Conservation (phyloP, 768 basidiomycete genomes). For the Hygrophoropsis aurantiaca region DNA sequence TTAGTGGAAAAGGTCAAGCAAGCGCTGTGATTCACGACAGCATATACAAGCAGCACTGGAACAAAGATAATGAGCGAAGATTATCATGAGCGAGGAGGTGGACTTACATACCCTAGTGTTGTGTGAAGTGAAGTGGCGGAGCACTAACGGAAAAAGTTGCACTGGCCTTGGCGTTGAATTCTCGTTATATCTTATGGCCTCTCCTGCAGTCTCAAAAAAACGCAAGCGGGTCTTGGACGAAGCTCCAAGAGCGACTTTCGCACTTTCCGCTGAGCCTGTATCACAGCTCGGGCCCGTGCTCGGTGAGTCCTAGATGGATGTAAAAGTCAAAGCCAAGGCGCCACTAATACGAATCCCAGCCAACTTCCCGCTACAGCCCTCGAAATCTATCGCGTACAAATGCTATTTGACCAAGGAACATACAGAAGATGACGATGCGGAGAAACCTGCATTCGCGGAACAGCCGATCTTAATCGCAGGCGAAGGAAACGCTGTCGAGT, state of each 20-base stretch:
- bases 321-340: slow-evolving; percentile 13
- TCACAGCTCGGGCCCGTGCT: slow-evolving; percentile 50
- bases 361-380: slow-evolving; percentile 66
- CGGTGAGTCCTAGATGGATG: slow-evolving; percentile 41
- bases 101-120: slow-evolving; percentile 21
- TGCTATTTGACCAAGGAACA: slow-evolving; percentile 54
- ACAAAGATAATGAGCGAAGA: slow-evolving; percentile 1
- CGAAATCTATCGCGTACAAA: slow-evolving; percentile 57
- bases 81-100: slow-evolving; percentile 1
- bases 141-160: too few species aligned
- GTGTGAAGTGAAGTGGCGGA: slow-evolving; percentile 20
- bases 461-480: slow-evolving; percentile 59
- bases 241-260: slow-evolving; percentile 34
- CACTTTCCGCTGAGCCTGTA: slow-evolving; percentile 33
- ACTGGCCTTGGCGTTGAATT: too few species aligned
- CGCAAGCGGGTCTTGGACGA: slow-evolving; percentile 46
- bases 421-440: slow-evolving; percentile 20
- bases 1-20: slow-evolving; percentile 13
- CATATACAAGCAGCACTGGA: not conserved
- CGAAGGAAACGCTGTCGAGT: slow-evolving; percentile 84
- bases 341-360: slow-evolving; percentile 35
- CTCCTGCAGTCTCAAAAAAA: slow-evolving; percentile 39
- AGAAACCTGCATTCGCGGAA: slow-evolving; percentile 29
- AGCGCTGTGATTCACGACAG: not conserved
- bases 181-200: too few species aligned